phyloP scores from a whole-genome alignment of 73 alveolate genomes.

The Paramecium sonneborni region DNA sequence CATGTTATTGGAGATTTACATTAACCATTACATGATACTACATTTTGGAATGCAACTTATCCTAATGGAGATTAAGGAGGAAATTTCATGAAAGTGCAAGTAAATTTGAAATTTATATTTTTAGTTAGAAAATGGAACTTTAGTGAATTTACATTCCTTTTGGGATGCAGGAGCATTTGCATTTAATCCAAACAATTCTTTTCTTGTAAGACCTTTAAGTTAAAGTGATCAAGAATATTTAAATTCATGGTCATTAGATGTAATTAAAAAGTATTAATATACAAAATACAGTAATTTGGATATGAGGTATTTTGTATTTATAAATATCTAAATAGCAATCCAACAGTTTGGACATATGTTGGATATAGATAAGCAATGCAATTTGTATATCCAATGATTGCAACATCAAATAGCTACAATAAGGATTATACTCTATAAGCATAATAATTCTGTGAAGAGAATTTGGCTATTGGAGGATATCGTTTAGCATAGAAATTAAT shows the following conservation, averaged over 20 bases:
- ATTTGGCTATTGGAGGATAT: constrained; percentile 58
- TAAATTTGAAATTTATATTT: not conserved
- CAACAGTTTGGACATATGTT: constrained; percentile 60
- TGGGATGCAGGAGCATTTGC: constrained; percentile 61
- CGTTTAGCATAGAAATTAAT: constrained; percentile 52
- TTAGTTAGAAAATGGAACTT: constrained; percentile 36
- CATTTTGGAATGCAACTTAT: constrained; percentile 64
- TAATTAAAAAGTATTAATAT: not conserved
- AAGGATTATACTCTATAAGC: not conserved
- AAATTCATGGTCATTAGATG: constrained; percentile 22
- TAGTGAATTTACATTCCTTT: constrained; percentile 56
- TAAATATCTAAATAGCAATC: not conserved
- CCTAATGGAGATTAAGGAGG: constrained; percentile 86
- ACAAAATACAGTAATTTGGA: not conserved
- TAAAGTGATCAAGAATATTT: not conserved
- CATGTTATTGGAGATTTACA: constrained; percentile 87
- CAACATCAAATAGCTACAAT: not conserved
- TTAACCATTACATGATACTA: constrained; percentile 83
- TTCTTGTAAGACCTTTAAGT: constrained; percentile 53
- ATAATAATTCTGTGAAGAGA: constrained; percentile 17
- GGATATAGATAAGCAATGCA: constrained; percentile 39
- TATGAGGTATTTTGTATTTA: not conserved
- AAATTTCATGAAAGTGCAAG: constrained; percentile 63
- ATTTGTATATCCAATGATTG: constrained; percentile 48
- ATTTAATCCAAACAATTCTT: not conserved